A percentile compares a stretch with the other conserved stretches of the same genome.
phyloP scores from a whole-genome alignment of 2,329 filamentous ascomycete genomes.

The Trichophyton mentagrophytes region DNA sequence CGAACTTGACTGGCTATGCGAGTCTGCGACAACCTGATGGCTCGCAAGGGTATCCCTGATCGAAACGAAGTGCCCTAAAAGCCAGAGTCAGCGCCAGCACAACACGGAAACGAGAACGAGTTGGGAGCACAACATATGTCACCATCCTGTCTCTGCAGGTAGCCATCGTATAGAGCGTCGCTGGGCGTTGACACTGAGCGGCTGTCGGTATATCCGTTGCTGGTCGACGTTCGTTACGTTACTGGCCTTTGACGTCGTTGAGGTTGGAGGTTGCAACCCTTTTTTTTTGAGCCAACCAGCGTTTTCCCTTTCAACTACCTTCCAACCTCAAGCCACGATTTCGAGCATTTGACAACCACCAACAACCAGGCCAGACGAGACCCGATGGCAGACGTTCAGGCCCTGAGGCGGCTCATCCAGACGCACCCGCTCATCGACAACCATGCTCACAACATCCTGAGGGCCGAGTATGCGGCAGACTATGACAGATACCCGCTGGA shows the following conservation, averaged over 20 bases:
- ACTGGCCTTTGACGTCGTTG: background rate
- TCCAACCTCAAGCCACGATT: no score
- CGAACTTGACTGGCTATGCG: background rate
- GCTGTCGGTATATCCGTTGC: background rate
- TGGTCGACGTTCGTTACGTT: background rate
- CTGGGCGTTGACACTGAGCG: background rate
- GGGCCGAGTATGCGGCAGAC: slow-evolving; percentile 21
- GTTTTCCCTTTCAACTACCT: no score
- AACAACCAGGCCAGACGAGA: background rate
- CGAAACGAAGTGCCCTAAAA: background rate
- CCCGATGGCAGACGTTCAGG: slow-evolving; percentile 10
- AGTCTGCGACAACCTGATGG: background rate
- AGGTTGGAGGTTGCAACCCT: background rate
- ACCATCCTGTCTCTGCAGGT: background rate
- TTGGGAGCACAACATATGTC: background rate
- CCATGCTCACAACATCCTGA: slow-evolving; percentile 36
- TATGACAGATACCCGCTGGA: slow-evolving; percentile 38
- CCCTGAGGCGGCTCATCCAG: slow-evolving; percentile 26
- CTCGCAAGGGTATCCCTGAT: background rate
- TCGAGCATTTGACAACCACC: background rate
- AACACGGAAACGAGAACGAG: background rate
- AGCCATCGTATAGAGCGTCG: background rate
- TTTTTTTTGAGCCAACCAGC: background rate
- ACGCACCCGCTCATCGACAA: slow-evolving; percentile 36
- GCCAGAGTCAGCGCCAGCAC: background rate